Evolutionary conservation across 179 eudicot species (phyloP).

Genomic region (Silene noctiflora): DNA sequence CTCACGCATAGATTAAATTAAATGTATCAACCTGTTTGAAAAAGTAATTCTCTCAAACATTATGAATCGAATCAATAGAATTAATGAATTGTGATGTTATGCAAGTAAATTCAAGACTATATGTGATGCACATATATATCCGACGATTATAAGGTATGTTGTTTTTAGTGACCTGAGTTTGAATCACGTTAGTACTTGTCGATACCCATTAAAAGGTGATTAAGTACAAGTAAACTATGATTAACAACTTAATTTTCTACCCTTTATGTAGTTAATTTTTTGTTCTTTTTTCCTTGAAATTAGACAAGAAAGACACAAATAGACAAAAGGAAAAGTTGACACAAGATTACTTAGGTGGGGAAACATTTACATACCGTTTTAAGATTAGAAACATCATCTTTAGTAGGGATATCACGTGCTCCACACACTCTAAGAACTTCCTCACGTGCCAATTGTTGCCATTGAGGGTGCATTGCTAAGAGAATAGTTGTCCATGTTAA

Average conservation of each 20-base stretch:
- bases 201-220: too few relatives aligned
- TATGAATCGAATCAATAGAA: too few relatives aligned
- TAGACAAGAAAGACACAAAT: conserved; percentile 24
- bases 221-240: neutral
- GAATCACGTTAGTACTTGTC: too few relatives aligned
- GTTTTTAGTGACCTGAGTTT: too few relatives aligned
- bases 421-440: conserved; percentile 70
- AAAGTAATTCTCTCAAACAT: too few relatives aligned
- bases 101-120: too few relatives aligned
- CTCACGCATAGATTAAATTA: too few relatives aligned
- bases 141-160: too few relatives aligned
- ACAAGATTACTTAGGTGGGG: neutral
- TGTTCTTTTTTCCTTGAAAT: neutral
- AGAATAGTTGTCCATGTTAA: conserved; percentile 87
- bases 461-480: conserved; percentile 88
- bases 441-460: conserved; percentile 96
- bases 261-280: neutral
- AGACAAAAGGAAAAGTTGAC: neutral
- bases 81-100: too few relatives aligned
- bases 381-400: conserved; percentile 72
- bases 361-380: conserved; percentile 54
- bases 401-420: conserved; percentile 71
- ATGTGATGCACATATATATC: too few relatives aligned
- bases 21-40: too few relatives aligned
- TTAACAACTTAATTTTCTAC: neutral